Base-by-base conservation (phyloP, 768 basidiomycete genomes). In the Agrocybe praecox region DNA sequence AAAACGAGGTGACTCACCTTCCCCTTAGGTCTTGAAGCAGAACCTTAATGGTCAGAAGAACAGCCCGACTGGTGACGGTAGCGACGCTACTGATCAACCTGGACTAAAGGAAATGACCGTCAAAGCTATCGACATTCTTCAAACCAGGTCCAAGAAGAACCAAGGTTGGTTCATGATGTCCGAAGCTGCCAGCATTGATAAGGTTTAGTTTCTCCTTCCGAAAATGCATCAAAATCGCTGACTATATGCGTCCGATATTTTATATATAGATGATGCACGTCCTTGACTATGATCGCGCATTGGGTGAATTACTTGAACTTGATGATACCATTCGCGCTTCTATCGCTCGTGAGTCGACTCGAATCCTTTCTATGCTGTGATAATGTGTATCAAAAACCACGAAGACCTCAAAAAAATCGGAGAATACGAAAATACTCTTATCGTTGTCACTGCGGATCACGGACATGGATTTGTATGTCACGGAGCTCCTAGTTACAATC, bases 141-240 rank as follows among this genome's bases (percentile, higher is more conserved):
- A 78, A 46, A 64, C 69, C 10, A 71, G 77, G 9, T 62, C 72
- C 12, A 70, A 71, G 59, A 72, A 72, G 34, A 67, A 72, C 24
- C 63, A 73, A 49, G 78, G 78, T 2, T 79, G 74, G 72, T 79
- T 79, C 64, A 71, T 79, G 76, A 77, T 79, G 78, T 74, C 76
- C 18, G 77, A 79, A 61, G 78, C 76, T 60, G 76, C 78, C 12
- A 76, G 72, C 49, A 79, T 77, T 42, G 77, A 79, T 55, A 79
- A 79, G 67, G 72, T 72, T 18, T 53, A 14, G 36, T 5, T 12
- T 14, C 14, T 40, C 36, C 43, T 12, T 32, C n/a, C 34, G 0
- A 14, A 24, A 34, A 18, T 17, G 9, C 6, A 15, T 14, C 29
- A 8, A 9, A 18, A 14, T 29, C 6, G 12, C 54, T 55, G 7